These are phyloP conservation scores for Ilex asprella DNA, from an alignment of 257 asterid species.

Conservation along the genomic window DNA sequence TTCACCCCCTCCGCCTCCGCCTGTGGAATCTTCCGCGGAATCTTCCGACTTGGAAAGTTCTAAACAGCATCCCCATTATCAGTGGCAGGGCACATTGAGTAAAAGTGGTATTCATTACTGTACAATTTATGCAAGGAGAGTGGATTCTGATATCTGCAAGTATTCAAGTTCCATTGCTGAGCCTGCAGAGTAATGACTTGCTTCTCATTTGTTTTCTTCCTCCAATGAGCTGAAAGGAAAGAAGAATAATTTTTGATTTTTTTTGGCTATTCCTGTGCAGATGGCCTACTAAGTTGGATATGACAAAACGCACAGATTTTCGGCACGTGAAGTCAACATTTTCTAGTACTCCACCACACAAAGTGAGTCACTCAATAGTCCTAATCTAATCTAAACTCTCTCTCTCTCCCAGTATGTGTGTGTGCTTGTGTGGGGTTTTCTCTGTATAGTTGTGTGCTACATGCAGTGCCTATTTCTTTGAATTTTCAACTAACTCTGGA, in stretches of 20 bases:
- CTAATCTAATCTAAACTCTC: neutral
- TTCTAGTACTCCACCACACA: conserved; percentile 62
- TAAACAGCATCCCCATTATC: conserved; percentile 25
- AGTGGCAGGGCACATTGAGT: conserved; percentile 86
- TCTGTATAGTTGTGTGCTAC: no score
- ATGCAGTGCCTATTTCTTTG: no score
- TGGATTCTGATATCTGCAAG: conserved; percentile 74
- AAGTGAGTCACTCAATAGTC: conserved; percentile 42
- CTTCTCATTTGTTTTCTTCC: conserved; percentile 17
- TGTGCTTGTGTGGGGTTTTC: no score
- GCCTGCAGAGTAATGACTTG: conserved; percentile 65
- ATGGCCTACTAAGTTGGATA: conserved; percentile 88
- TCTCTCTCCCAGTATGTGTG: neutral
- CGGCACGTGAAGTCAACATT: conserved; percentile 75
- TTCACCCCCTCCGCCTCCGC: conserved; percentile 54
- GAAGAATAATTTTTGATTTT: conserved; percentile 4
- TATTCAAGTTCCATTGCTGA: conserved; percentile 63
- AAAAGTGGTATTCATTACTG: conserved; percentile 86
- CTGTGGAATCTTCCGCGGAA: conserved; percentile 39
- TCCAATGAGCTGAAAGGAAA: neutral
- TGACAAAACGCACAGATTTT: conserved; percentile 88
- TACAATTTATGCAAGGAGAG: conserved; percentile 67
- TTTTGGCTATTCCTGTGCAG: conserved; percentile 47
- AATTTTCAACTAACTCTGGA: neutral
- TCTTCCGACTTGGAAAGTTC: conserved; percentile 31